Evolutionary conservation across 257 asterid genomes (phyloP), one percentile per base, ranked within the genome.

Genomic region (Solanum commersonii): DNA sequence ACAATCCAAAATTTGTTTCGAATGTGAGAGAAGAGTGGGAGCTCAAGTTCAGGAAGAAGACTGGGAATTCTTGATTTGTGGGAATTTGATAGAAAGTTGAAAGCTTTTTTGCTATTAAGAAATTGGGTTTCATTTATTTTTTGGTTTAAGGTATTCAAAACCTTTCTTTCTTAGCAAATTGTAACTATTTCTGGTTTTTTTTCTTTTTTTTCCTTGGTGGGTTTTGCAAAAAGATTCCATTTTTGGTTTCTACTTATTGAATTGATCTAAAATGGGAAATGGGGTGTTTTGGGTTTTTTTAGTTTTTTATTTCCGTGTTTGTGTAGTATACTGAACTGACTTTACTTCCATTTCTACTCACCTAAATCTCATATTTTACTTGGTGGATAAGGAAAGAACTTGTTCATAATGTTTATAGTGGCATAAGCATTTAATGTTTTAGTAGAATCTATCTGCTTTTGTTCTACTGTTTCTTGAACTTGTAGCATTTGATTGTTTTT

Each of bases 111-210:
- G 52, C 44, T 38, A 59, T 79, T 77, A 42, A 78, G 84, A 78
- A 78, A 78, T 38, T 81, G 85, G 40, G 86, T 49, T 82, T 49
- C 44, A 46, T 11, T 49, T 82, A 33, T 71, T 85, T 88, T 87
- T 90, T 78, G 60, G 44, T 60, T 89, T 87, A 63, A 92, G 93
- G 96, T 93, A 90, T 73, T 82, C 68, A 81, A 82, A 71, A 67
- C 20, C 27, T 78, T 73, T 56, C 34, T 85, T 90, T 79, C 7
- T 33, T 33, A 33, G 79, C 42, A 72, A 31, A 71, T 70, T 90
- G 89, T 81, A 56, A 85, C 89, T 79, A 52, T 87, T 89, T 49
- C 86, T 59, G 40, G 27, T 4, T 81, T 72, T 83, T 63, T 65
- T 63, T n/a, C 7, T 10, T n/a, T 63, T 88, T 40, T 83, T 74